These are phyloP conservation scores for Lotmaria passim DNA, from an alignment of 208 protist species.

Conservation along the genomic window DNA sequence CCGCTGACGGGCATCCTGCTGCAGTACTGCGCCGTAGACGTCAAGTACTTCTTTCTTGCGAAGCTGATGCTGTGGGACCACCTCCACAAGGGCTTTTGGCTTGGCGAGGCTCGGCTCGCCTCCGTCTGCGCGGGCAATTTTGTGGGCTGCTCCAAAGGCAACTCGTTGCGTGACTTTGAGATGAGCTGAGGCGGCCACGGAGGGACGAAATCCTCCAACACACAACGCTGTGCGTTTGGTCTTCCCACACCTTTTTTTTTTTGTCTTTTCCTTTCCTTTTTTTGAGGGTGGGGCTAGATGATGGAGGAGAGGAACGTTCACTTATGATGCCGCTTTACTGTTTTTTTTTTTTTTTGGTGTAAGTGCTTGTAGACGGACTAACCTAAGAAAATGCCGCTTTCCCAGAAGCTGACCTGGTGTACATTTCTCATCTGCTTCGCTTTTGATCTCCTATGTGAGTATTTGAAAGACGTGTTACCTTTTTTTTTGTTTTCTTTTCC, in stretches of 20 bases:
- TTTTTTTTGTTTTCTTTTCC: constrained; percentile 12
- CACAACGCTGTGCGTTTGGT: background rate
- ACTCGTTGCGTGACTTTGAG: constrained; percentile 47
- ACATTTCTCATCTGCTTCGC: background rate
- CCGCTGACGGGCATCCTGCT: constrained; percentile 53
- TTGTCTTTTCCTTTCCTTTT: background rate
- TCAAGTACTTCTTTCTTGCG: constrained; percentile 69
- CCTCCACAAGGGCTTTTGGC: constrained; percentile 24
- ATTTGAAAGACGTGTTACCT: background rate
- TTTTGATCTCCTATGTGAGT: too few species aligned
- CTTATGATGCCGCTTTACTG: background rate
- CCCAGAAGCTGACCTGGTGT: background rate
- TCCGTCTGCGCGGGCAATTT: constrained; percentile 43
- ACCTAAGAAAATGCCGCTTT: too few species aligned
- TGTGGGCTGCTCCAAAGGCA: constrained; percentile 31
- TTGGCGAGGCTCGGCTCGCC: constrained; percentile 35
- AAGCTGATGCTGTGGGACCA: constrained; percentile 36
- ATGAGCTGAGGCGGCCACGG: background rate
- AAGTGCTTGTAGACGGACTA: too few species aligned
- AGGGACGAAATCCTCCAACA: too few species aligned
- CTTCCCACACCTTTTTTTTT: constrained; percentile 17
- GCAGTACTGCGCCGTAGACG: constrained; percentile 68
- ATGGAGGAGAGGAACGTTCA: too few species aligned
- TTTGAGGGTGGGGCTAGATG: too few species aligned
- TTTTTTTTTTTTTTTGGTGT: constrained; percentile 14